These are phyloP conservation scores for Rhodomyrtus psidioides DNA, from an alignment of 441 rosid genomes.

Conservation along the genomic window DNA sequence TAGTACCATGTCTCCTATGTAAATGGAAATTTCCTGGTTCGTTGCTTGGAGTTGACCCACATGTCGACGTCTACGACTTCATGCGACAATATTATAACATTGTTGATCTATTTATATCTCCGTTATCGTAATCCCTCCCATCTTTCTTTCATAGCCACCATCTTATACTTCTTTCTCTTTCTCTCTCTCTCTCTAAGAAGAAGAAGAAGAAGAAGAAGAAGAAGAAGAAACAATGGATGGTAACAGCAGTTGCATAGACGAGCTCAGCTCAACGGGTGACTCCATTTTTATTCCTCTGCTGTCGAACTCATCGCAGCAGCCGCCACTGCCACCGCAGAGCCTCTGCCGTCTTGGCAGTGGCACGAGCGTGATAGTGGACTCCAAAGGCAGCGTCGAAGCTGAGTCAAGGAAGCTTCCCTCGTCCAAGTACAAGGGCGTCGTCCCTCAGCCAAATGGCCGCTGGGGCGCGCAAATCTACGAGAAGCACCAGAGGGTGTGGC, in stretches of 20 bases:
- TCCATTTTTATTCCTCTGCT: conserved; percentile 27
- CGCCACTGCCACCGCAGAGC: conserved; percentile 18
- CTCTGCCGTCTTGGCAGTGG: conserved; percentile 66
- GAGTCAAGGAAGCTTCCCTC: conserved; percentile 94
- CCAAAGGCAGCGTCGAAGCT: conserved; percentile 64
- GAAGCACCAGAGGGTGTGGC: conserved; percentile 95
- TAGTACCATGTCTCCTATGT: not conserved
- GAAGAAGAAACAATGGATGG: conserved; percentile 35
- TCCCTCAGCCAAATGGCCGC: conserved; percentile 93
- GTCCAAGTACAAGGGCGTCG: conserved; percentile 89
- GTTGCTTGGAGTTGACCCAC: conserved; percentile 52
- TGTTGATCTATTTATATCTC: not conserved
- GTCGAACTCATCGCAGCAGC: not conserved
- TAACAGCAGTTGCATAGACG: conserved; percentile 61
- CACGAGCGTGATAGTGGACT: conserved; percentile 54
- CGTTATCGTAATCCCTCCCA: not conserved
- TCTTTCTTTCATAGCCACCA: not conserved
- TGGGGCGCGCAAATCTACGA: conserved; percentile 99
- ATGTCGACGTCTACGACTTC: conserved; percentile 11
- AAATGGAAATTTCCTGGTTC: conserved; percentile 33
- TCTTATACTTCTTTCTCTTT: not conserved
- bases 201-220: not conserved
- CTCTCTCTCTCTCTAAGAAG: not conserved
- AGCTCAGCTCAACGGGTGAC: conserved; percentile 43
- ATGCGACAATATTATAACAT: not conserved